Conservation (phyloP, 306 rosid species). For the Pyrus betulifolia region DNA sequence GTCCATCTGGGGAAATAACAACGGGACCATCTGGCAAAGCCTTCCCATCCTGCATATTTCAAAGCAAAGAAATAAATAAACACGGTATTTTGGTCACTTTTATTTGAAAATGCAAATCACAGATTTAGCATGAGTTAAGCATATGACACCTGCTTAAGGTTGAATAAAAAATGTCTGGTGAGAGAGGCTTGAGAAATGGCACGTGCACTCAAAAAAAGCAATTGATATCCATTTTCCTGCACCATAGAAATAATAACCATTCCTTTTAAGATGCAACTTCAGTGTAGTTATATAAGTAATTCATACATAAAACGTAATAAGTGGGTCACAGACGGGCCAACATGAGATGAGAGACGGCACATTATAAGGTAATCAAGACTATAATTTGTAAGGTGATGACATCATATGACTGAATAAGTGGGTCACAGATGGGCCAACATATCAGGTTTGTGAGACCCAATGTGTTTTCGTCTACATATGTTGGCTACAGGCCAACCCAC, state of each 20-base stretch:
- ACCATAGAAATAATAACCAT: slow-evolving; percentile 7
- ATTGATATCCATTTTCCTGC: slow-evolving; percentile 93
- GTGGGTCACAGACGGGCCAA: not conserved
- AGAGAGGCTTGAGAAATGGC: slow-evolving; percentile 86
- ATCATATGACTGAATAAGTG: not conserved
- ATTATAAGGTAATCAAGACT: not conserved
- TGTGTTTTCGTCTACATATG: not conserved
- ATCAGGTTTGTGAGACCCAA: not conserved
- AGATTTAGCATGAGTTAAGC: slow-evolving; percentile 12
- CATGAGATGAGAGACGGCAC: not conserved
- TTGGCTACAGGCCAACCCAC: not conserved
- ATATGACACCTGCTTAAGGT: slow-evolving; percentile 77
- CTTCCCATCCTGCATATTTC: slow-evolving; percentile 67
- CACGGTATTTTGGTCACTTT: not conserved
- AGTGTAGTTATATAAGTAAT: not conserved
- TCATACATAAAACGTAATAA: not conserved
- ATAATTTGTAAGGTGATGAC: not conserved
- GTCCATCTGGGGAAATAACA: slow-evolving; percentile 94
- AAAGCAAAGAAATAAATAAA: slow-evolving; percentile 13
- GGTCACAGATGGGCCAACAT: slow-evolving; percentile 16
- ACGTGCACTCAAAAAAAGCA: slow-evolving; percentile 97
- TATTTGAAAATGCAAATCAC: slow-evolving; percentile 6
- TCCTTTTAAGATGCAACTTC: not conserved
- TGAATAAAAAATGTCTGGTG: slow-evolving; percentile 80
- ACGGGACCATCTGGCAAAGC: slow-evolving; percentile 93